Evolutionary conservation across 176 grass and related monocot species (phyloP).

Genomic region (Sorghum bicolor): Sorghum_bicolor_NCBIv3 NC_012872.2:71106001-71106500

Average conservation of each 20-base stretch:
- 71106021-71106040: no score
- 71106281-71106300: constrained; percentile 78
- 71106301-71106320: neutral
- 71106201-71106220: neutral
- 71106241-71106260: constrained; percentile 86
- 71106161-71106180: neutral
- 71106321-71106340: constrained; percentile 62
- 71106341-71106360: constrained; percentile 33
- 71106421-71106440: neutral
- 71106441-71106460: constrained; percentile 12
- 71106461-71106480: constrained; percentile 67
- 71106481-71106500: constrained; percentile 70
- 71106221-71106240: constrained; percentile 69
- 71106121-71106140: no score
- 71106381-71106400: neutral
- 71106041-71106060: no score
- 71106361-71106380: neutral
- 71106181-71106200: neutral
- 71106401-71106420: neutral
- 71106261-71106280: constrained; percentile 61
- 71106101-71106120: no score
- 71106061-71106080: no score
- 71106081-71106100: no score
- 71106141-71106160: no score
- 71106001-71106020: no score